A percentile compares a stretch with the other conserved stretches of the same genome.
Conservation (phyloP, 169 alveolate species). For the Eimeria tenella region DNA sequence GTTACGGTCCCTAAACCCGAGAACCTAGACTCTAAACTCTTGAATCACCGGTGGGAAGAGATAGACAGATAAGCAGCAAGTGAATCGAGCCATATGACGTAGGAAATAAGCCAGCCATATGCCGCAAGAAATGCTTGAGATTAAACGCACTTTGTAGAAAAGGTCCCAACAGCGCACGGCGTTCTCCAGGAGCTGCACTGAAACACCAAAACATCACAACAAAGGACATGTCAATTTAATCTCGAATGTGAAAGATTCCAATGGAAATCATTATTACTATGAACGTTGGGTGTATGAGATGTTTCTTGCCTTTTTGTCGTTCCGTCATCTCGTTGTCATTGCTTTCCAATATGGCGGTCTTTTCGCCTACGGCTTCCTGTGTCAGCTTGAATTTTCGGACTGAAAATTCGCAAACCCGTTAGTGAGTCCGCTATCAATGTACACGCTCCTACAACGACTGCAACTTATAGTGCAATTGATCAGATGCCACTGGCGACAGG, state of each 20-base stretch:
- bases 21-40: neutral
- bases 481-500: too few species aligned
- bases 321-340: neutral
- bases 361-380: neutral
- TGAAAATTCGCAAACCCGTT: neutral
- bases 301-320: neutral
- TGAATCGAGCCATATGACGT: neutral
- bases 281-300: neutral
- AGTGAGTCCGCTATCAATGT: neutral
- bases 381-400: constrained; percentile 39
- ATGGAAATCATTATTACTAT: neutral
- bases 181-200: constrained; percentile 30
- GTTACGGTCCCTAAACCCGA: neutral
- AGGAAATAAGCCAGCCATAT: neutral
- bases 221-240: too few species aligned
- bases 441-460: neutral
- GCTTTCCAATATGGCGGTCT: neutral
- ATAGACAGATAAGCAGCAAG: neutral
- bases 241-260: neutral
- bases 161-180: constrained; percentile 90
- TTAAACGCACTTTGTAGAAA: constrained; percentile 88
- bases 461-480: neutral
- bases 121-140: neutral
- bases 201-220: neutral
- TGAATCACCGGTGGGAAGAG: neutral